Evolutionary conservation across 345 rosid species (phyloP).

Genomic region (Arabidopsis arenosa): DNA sequence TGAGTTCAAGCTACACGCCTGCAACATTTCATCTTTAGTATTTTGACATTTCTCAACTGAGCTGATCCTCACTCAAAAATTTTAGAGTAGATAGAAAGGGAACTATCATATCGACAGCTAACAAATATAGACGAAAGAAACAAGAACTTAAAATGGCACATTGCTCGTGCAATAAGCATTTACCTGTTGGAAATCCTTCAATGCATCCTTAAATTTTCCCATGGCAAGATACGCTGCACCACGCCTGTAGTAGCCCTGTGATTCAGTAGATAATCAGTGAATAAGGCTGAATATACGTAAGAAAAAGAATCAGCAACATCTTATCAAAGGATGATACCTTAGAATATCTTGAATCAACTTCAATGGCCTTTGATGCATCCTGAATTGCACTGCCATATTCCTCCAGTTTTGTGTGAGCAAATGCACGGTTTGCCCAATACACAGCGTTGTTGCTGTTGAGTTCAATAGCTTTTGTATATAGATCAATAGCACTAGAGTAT

Average conservation of each 20-base stretch:
- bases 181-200: conserved; percentile 96
- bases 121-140: conserved; percentile 8
- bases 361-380: conserved; percentile 92
- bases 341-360: conserved; percentile 82
- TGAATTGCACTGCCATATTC: conserved; percentile 97
- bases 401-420: conserved; percentile 92
- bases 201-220: conserved; percentile 96
- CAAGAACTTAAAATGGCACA: conserved; percentile 9
- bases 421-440: conserved; percentile 96
- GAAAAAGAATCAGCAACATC: conserved; percentile 7
- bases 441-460: conserved; percentile 72
- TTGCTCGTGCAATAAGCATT: not conserved
- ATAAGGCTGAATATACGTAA: conserved; percentile 4
- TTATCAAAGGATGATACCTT: conserved; percentile 56
- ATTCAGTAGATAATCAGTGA: conserved; percentile 38
- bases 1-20: conserved; percentile 11
- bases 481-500: conserved; percentile 76
- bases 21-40: not conserved
- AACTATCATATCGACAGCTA: conserved; percentile 16
- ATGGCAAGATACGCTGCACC: conserved; percentile 96
- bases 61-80: not conserved
- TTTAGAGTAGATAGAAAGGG: not conserved
- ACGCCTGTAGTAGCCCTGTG: conserved; percentile 92
- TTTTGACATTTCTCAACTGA: conserved; percentile 5
- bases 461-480: conserved; percentile 84